phyloP scores from a whole-genome alignment of 345 rosid genomes.

The Eucalyptus melliodora region DNA sequence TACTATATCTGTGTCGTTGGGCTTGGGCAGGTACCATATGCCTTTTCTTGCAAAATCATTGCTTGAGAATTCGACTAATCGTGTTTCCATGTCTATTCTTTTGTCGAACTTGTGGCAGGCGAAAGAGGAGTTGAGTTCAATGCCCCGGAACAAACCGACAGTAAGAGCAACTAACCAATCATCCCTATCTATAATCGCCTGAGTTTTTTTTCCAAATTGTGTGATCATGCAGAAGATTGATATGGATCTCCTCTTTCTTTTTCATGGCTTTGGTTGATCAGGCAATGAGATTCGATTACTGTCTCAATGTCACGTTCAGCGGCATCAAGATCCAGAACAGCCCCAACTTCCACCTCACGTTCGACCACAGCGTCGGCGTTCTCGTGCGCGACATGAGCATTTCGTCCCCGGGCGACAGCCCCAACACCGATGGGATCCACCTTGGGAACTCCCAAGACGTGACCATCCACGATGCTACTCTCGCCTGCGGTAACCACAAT shows the following conservation, averaged over 20 bases:
- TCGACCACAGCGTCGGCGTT: slow-evolving; percentile 5
- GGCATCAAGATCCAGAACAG: slow-evolving; percentile 11
- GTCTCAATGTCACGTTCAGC: neutral
- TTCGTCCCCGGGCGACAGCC: slow-evolving; percentile 17
- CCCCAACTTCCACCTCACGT: slow-evolving; percentile 21
- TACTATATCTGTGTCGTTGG: neutral
- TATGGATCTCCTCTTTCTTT: neutral
- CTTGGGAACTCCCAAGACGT: slow-evolving; percentile 13
- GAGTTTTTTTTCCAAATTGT: neutral
- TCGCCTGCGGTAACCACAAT: neutral
- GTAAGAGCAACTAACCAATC: neutral
- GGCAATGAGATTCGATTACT: slow-evolving; percentile 16
- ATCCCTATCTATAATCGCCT: neutral
- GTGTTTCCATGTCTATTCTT: neutral
- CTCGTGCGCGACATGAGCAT: slow-evolving; percentile 5
- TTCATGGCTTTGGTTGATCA: neutral
- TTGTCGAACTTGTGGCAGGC: neutral
- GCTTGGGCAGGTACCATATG: neutral
- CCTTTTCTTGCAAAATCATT: neutral
- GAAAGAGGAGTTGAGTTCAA: neutral
- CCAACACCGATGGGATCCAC: slow-evolving; percentile 35
- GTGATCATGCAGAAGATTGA: neutral
- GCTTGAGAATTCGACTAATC: neutral
- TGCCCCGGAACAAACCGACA: neutral
- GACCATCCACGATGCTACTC: neutral